Conservation (phyloP, 2,329 filamentous ascomycete genomes). For the Penicillium nordicum region DNA sequence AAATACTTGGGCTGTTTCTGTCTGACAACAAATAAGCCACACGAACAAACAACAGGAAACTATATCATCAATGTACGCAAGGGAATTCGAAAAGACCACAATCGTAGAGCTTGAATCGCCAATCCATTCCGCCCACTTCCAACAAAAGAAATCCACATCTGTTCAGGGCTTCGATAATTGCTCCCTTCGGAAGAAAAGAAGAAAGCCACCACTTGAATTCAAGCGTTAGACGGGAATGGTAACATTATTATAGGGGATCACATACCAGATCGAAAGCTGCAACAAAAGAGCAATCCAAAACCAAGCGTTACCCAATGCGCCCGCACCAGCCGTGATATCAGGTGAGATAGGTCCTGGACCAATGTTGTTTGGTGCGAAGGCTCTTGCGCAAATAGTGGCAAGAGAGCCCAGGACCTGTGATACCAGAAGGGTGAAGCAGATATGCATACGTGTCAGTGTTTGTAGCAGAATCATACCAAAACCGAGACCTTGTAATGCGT, state of each 20-base stretch:
- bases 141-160: neutral
- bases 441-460: slow-evolving; percentile 63
- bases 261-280: slow-evolving; percentile 58
- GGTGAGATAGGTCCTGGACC: slow-evolving; percentile 63
- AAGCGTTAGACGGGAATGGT: neutral
- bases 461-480: slow-evolving; percentile 67
- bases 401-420: slow-evolving; percentile 62
- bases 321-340: slow-evolving; percentile 52
- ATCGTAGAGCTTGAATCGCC: neutral
- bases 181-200: slow-evolving; percentile 46
- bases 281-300: slow-evolving; percentile 61
- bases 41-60: neutral
- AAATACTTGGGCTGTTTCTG: neutral
- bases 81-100: neutral
- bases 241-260: slow-evolving; percentile 42
- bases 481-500: slow-evolving; percentile 63
- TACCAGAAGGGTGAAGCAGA: slow-evolving; percentile 57
- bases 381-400: slow-evolving; percentile 60
- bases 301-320: slow-evolving; percentile 49
- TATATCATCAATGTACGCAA: neutral
- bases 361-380: slow-evolving; percentile 58
- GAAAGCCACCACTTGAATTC: slow-evolving; percentile 35
- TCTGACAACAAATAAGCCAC: neutral
- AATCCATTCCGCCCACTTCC: neutral
- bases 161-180: slow-evolving; percentile 43